Evolutionary conservation across 169 alveolate genomes (phyloP).

Genomic region (Theileria equi): DNA sequence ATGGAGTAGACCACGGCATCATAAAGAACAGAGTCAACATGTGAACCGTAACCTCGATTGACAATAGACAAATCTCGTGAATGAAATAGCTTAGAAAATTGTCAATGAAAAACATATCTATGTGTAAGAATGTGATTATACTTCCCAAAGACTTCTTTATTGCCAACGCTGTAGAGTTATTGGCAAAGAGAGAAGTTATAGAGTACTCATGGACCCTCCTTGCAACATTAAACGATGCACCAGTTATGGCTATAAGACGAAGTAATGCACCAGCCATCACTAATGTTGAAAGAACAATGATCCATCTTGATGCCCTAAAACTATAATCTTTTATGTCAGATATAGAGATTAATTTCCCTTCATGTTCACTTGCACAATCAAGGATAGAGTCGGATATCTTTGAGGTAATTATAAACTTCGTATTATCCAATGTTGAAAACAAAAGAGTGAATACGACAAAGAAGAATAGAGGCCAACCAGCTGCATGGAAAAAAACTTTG

Average conservation of each 20-base stretch:
- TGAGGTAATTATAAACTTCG: conserved; percentile 8
- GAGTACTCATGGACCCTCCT: conserved; percentile 33
- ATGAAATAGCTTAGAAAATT: conserved; percentile 26
- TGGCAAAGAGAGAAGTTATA: conserved; percentile 41
- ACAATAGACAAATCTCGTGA: conserved; percentile 2
- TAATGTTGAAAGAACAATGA: too few species aligned
- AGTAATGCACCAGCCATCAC: conserved; percentile 3
- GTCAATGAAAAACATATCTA: conserved; percentile 48
- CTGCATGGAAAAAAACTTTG: conserved; percentile 1
- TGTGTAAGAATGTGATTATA: conserved; percentile 25
- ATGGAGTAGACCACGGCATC: conserved; percentile 30
- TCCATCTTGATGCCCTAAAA: too few species aligned
- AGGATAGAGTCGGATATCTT: conserved; percentile 7
- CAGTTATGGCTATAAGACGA: not conserved
- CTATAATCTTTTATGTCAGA: too few species aligned
- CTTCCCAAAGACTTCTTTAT: conserved; percentile 15
- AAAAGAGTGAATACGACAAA: conserved; percentile 3
- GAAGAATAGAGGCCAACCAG: not conserved
- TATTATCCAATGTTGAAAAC: conserved; percentile 8
- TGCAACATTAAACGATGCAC: conserved; percentile 19
- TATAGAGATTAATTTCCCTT: too few species aligned
- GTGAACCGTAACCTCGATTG: conserved; percentile 14
- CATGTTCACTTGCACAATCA: not conserved
- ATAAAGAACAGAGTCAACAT: conserved; percentile 42
- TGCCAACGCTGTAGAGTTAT: conserved; percentile 5